A percentile compares a stretch with the other conserved stretches of the same genome.
phyloP scores from a whole-genome alignment of 768 basidiomycete species.

The Russula brevipes region DNA sequence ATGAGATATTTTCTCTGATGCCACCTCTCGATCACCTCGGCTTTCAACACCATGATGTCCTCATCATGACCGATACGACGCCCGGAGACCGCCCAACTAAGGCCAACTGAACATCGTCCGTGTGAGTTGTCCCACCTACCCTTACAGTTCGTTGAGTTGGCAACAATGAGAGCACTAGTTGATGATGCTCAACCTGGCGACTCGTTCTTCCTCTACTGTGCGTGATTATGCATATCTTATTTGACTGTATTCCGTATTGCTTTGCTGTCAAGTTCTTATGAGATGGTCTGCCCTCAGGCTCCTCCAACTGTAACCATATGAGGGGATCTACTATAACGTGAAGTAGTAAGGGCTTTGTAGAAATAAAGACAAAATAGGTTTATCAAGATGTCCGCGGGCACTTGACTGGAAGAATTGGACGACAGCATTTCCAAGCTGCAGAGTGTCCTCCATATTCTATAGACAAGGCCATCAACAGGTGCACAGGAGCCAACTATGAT shows the following conservation, averaged over 20 bases:
- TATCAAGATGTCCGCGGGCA: no score
- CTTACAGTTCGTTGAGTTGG: neutral
- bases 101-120: neutral
- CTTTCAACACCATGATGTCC: neutral
- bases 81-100: neutral
- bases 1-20: neutral
- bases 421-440: neutral
- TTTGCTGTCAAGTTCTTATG: neutral
- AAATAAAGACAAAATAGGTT: no score
- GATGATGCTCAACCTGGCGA: neutral
- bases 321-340: no score
- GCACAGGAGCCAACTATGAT: neutral
- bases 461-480: neutral
- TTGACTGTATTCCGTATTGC: neutral
- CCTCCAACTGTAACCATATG: no score
- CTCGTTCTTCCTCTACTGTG: slow-evolving; percentile 1
- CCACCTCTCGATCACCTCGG: neutral
- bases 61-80: neutral
- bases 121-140: neutral
- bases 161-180: neutral
- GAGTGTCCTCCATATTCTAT: slow-evolving; percentile 5
- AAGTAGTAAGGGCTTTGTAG: no score
- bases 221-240: neutral
- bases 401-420: no score
- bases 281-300: no score